A percentile compares a stretch with the other conserved stretches of the same genome.
Evolutionary conservation across 495 filamentous ascomycete genomes (phyloP).

Genomic region (Podospora pseudocomata): DNA sequence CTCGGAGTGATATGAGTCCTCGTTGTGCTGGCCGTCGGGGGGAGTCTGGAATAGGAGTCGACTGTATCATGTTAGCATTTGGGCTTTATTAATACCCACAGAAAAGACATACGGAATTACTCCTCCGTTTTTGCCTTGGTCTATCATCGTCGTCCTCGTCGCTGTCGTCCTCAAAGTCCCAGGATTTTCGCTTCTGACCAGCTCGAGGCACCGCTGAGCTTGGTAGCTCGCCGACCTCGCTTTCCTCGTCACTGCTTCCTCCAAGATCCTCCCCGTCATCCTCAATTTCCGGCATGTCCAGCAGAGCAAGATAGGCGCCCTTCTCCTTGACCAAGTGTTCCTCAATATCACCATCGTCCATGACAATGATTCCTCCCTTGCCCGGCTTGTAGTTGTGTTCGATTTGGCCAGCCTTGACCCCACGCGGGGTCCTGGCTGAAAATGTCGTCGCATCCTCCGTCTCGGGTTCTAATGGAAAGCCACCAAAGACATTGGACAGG

Average conservation of each 20-base stretch:
- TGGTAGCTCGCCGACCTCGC: constrained; percentile 29
- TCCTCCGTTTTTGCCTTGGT: constrained; percentile 73
- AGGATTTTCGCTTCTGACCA: constrained; percentile 77
- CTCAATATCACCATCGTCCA: constrained; percentile 94
- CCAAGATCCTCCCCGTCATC: constrained; percentile 60
- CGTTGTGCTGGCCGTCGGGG: constrained; percentile 48
- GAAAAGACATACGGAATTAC: constrained; percentile 68
- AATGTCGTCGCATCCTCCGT: constrained; percentile 45
- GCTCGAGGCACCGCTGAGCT: constrained; percentile 19
- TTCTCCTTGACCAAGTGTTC: constrained; percentile 72
- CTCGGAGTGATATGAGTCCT: constrained; percentile 47
- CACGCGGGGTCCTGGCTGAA: constrained; percentile 46
- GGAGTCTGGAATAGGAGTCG: constrained; percentile 50
- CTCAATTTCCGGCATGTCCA: constrained; percentile 86
- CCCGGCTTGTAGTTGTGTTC: constrained; percentile 67
- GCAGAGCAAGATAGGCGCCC: constrained; percentile 75
- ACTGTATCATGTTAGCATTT: constrained; percentile 49
- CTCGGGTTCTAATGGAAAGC: constrained; percentile 50
- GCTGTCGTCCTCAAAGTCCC: constrained; percentile 65
- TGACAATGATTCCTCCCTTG: constrained; percentile 81
- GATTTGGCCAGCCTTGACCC: constrained; percentile 63
- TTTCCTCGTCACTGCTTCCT: constrained; percentile 43
- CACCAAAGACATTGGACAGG: constrained; percentile 85
- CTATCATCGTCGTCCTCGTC: constrained; percentile 64
- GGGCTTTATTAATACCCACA: not conserved